Percentiles rank a stretch among this genome's conserved stretches.
These are phyloP conservation scores for Aspergillus tanneri DNA, from an alignment of 2,329 filamentous ascomycete species.

Conservation along the genomic window DNA sequence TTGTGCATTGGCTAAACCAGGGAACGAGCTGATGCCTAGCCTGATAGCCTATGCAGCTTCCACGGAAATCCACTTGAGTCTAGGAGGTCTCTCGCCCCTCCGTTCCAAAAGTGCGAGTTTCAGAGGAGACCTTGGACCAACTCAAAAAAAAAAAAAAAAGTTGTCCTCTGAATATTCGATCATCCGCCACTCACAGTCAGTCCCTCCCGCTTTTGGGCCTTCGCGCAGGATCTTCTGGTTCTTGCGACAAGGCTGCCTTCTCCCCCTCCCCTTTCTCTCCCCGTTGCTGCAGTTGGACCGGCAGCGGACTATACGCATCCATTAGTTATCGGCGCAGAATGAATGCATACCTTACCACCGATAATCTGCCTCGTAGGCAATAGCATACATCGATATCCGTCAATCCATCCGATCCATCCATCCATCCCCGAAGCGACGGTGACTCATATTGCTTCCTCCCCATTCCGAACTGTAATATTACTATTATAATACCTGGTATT, in stretches of 20 bases:
- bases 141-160: constrained; percentile 5
- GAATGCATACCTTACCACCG: too few species aligned
- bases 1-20: constrained; percentile 15
- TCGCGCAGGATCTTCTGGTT: constrained; percentile 18
- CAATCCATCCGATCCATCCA: too few species aligned
- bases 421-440: not conserved
- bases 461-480: not conserved
- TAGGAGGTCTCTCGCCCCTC: constrained; percentile 4
- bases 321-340: not conserved
- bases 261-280: constrained; percentile 2
- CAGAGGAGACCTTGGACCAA: constrained; percentile 8
- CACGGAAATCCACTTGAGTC: constrained; percentile 9
- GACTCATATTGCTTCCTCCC: not conserved
- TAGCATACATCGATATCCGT: not conserved
- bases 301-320: constrained; percentile 9
- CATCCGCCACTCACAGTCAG: constrained; percentile 19
- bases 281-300: constrained; percentile 14
- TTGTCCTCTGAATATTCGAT: constrained; percentile 2
- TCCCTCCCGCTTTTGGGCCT: constrained; percentile 20
- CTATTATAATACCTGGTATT: not conserved
- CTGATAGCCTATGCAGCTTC: constrained; percentile 20
- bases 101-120: constrained; percentile 16
- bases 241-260: constrained; percentile 5
- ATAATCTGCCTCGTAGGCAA: too few species aligned
- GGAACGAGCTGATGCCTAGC: constrained; percentile 16